phyloP scores from a whole-genome alignment of 805 yeast genomes.

The Candida germanica region DNA sequence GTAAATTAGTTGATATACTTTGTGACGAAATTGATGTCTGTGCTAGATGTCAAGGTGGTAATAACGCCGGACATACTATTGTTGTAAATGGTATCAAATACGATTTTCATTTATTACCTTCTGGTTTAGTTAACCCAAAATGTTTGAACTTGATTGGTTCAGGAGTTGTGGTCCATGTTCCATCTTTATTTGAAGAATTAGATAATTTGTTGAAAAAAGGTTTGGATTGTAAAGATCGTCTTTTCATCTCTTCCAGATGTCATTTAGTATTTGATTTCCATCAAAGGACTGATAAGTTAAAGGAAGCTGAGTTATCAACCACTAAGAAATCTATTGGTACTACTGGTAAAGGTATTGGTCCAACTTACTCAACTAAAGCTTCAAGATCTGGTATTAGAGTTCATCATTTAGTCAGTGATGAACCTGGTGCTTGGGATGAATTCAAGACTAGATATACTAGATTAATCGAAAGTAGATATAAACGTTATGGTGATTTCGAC shows the following conservation, averaged over 20 bases:
- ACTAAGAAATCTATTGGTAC: constrained; percentile 91
- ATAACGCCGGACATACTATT: constrained; percentile 98
- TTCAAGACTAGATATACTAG: constrained; percentile 76
- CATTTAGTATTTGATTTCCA: constrained; percentile 98
- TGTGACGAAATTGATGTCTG: constrained; percentile 96
- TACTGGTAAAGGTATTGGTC: constrained; percentile 98
- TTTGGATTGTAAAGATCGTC: constrained; percentile 65
- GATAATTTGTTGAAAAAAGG: constrained; percentile 81
- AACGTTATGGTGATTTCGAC: constrained; percentile 91
- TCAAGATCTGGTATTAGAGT: constrained; percentile 95
- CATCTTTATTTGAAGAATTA: constrained; percentile 87
- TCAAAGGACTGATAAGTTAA: constrained; percentile 92
- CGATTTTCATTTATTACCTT: constrained; percentile 98
- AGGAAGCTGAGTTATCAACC: constrained; percentile 83
- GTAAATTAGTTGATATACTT: constrained; percentile 90
- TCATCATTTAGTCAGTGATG: constrained; percentile 89
- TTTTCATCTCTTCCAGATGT: constrained; percentile 89
- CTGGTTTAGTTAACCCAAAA: constrained; percentile 93
- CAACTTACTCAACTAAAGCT: constrained; percentile 95
- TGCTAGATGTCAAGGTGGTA: constrained; percentile 98
- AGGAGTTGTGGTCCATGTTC: constrained; percentile 95
- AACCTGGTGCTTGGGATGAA: constrained; percentile 90
- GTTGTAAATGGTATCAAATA: constrained; percentile 86
- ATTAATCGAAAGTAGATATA: constrained; percentile 73
- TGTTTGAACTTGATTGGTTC: constrained; percentile 90